Percentiles rank a stretch among this genome's conserved stretches.
Conservation (phyloP, 441 rosid genomes). For the Gossypium lobatum region DNA sequence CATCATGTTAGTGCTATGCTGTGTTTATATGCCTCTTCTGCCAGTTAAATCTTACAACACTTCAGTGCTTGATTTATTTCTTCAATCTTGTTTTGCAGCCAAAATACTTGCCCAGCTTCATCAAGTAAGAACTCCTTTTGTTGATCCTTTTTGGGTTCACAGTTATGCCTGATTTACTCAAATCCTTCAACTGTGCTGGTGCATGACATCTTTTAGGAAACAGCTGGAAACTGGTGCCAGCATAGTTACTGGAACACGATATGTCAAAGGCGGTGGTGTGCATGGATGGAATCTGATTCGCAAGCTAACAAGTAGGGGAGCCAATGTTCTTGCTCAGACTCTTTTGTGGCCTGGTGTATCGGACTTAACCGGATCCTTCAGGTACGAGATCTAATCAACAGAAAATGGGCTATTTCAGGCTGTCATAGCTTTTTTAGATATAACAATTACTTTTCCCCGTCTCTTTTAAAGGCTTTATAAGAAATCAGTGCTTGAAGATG, state of each 20-base stretch:
- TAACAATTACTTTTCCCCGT: conserved; percentile 12
- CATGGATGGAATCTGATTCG: conserved; percentile 99
- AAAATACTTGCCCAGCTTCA: conserved; percentile 84
- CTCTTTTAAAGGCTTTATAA: conserved; percentile 58
- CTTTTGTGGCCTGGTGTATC: conserved; percentile 98
- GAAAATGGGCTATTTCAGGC: not conserved
- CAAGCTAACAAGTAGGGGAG: conserved; percentile 96
- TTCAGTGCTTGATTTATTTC: not conserved
- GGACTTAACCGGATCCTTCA: conserved; percentile 92
- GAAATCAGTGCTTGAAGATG: conserved; percentile 80
- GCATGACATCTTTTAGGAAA: conserved; percentile 44
- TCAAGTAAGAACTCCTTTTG: conserved; percentile 49
- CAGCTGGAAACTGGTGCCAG: conserved; percentile 86
- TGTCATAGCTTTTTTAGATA: conserved; percentile 9
- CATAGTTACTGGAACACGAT: conserved; percentile 92
- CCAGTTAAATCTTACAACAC: not conserved
- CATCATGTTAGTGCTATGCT: conserved; percentile 69
- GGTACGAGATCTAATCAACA: conserved; percentile 34
- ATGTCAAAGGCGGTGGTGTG: conserved; percentile 85
- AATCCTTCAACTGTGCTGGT: conserved; percentile 13
- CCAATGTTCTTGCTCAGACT: conserved; percentile 95
- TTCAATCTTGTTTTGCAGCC: conserved; percentile 60
- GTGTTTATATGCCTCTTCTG: not conserved
- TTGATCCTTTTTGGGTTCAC: conserved; percentile 7
- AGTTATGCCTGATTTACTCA: not conserved